Conservation (phyloP, 2,329 filamentous ascomycete genomes). For the Cercospora janseana region DNA sequence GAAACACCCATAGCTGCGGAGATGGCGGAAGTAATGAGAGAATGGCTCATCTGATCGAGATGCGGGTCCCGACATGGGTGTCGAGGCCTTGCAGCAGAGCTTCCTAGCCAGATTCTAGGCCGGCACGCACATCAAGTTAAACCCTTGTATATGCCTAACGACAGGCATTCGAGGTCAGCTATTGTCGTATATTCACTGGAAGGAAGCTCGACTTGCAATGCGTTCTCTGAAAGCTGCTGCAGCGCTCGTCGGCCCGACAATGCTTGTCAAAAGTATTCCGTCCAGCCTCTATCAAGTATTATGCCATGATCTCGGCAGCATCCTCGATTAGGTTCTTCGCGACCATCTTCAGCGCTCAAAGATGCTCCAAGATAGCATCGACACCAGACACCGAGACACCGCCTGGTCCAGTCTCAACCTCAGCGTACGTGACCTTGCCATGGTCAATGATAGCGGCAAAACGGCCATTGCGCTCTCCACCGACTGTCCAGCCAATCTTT, state of each 20-base stretch:
- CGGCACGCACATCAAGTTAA: too few species aligned
- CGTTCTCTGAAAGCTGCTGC: background rate
- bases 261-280: background rate
- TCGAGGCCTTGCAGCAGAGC: too few species aligned
- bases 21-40: too few species aligned
- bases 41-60: too few species aligned
- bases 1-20: too few species aligned
- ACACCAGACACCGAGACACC: slow-evolving; percentile 26
- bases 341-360: slow-evolving; percentile 2
- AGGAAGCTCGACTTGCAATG: background rate
- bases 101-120: too few species aligned
- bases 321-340: background rate
- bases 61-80: too few species aligned
- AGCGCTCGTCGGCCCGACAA: background rate
- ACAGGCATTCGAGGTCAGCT: too few species aligned
- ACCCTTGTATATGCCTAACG: too few species aligned
- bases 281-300: slow-evolving; percentile 13
- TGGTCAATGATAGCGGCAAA: slow-evolving; percentile 26
- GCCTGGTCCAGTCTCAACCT: slow-evolving; percentile 25
- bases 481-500: slow-evolving; percentile 27
- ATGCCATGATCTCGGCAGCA: slow-evolving; percentile 8
- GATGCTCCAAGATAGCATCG: slow-evolving; percentile 18
- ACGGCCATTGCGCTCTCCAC: slow-evolving; percentile 26
- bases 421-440: slow-evolving; percentile 26
- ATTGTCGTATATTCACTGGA: too few species aligned